Conservation (phyloP, 306 rosid genomes). For the Dryas octopetala region DNA sequence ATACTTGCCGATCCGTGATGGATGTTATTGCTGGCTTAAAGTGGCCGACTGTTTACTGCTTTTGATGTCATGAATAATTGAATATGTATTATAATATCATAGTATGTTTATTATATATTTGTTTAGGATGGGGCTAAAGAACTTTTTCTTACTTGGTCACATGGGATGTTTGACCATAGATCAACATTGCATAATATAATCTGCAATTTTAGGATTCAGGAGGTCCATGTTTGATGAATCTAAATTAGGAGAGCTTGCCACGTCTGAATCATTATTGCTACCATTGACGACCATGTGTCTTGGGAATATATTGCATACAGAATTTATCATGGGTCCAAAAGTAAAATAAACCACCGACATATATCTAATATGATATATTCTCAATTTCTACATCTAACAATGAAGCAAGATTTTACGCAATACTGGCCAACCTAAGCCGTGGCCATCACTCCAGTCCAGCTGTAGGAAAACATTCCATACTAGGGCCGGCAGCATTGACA, state of each 20-base stretch:
- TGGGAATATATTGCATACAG: no score
- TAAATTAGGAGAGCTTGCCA: neutral
- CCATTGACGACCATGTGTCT: neutral
- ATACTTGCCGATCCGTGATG: neutral
- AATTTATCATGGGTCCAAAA: no score
- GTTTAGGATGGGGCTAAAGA: neutral
- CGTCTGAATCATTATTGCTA: neutral
- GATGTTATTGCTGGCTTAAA: neutral
- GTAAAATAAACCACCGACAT: no score
- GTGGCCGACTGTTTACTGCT: neutral
- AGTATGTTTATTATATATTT: no score
- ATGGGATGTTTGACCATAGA: conserved; percentile 27
- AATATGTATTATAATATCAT: no score
- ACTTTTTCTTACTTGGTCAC: conserved; percentile 15
- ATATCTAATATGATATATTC: no score
- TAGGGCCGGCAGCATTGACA: no score
- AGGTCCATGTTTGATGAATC: conserved; percentile 12
- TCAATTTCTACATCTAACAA: no score
- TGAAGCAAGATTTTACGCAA: no score
- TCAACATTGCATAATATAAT: neutral
- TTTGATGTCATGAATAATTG: neutral
- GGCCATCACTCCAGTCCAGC: no score
- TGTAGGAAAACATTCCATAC: no score
- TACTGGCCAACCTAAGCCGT: no score
- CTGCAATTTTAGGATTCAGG: neutral